These are phyloP conservation scores for Aspergillus eucalypticola DNA, from an alignment of 2,329 filamentous ascomycete species.

Conservation along the genomic window DNA sequence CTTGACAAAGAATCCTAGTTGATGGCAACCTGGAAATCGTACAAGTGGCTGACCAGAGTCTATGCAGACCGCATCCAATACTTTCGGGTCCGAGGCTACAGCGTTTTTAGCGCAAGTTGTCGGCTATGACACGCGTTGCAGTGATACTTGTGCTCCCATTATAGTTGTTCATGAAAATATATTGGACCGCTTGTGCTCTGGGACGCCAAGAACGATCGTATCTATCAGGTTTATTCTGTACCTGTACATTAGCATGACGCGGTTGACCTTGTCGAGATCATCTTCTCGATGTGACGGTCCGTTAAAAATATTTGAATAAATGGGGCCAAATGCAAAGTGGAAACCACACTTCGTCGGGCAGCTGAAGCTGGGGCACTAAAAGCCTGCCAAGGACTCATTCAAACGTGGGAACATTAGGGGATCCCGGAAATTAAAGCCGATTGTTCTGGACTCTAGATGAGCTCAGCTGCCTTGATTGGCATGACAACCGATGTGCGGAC, in stretches of 20 bases:
- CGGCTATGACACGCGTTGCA: slow-evolving; percentile 6
- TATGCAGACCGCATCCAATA: slow-evolving; percentile 1
- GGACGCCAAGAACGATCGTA: neutral
- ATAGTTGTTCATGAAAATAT: neutral
- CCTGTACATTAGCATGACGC: neutral
- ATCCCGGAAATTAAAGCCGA: slow-evolving; percentile 20
- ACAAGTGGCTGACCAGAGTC: neutral
- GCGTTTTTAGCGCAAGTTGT: neutral
- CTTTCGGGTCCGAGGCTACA: slow-evolving; percentile 1
- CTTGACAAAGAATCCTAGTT: neutral
- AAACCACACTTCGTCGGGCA: slow-evolving; percentile 4
- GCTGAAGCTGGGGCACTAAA: neutral
- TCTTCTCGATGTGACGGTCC: neutral
- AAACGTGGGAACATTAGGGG: slow-evolving; percentile 6
- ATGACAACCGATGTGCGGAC: neutral
- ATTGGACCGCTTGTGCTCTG: neutral
- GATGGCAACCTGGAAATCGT: no score
- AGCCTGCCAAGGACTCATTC: slow-evolving; percentile 3
- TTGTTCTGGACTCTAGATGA: slow-evolving; percentile 19
- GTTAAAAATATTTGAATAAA: slow-evolving; percentile 6
- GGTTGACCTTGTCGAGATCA: neutral
- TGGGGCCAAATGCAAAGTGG: neutral
- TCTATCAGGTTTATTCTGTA: neutral
- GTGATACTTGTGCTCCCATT: slow-evolving; percentile 1
- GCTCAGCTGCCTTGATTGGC: slow-evolving; percentile 7